Evolutionary conservation across 352 stramenopile species (phyloP).

Genomic region (Globisporangium sylvaticum): DNA sequence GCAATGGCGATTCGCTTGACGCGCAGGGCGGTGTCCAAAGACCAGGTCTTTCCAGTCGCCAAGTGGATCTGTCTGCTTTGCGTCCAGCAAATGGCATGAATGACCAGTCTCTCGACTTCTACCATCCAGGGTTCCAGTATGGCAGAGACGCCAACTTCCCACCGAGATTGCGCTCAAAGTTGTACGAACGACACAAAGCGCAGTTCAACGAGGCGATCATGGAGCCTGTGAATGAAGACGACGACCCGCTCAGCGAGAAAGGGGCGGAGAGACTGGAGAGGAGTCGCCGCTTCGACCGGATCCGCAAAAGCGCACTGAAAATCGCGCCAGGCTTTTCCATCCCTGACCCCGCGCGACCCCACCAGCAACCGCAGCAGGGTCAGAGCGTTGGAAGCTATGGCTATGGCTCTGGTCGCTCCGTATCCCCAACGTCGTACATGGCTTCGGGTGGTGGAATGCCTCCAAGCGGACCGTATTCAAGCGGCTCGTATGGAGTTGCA

Average conservation of each 20-base stretch:
- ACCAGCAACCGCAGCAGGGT: neutral
- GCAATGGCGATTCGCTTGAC: neutral
- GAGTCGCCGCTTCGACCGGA: conserved; percentile 53
- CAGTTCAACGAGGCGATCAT: conserved; percentile 75
- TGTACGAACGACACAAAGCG: conserved; percentile 63
- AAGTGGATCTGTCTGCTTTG: neutral
- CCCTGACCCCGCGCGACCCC: conserved; percentile 7
- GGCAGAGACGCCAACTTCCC: conserved; percentile 55
- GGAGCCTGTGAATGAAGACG: conserved; percentile 58
- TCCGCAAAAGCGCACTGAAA: conserved; percentile 50
- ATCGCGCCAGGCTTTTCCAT: conserved; percentile 58
- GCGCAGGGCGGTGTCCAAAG: neutral
- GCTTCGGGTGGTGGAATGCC: conserved; percentile 15
- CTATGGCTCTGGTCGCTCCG: conserved; percentile 10
- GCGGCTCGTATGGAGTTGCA: conserved; percentile 27
- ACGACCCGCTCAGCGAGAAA: conserved; percentile 75
- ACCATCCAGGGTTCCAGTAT: conserved; percentile 26
- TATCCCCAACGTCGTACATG: conserved; percentile 18
- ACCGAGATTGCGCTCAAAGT: conserved; percentile 38
- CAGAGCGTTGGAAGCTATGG: conserved; percentile 11
- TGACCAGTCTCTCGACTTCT: conserved; percentile 8
- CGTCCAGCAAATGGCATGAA: neutral
- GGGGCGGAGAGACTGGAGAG: conserved; percentile 68
- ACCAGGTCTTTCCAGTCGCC: neutral
- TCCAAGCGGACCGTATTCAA: conserved; percentile 23